Evolutionary conservation across 2,329 filamentous ascomycete genomes (phyloP).

Genomic region (Neopestalotiopsis clavispora): DNA sequence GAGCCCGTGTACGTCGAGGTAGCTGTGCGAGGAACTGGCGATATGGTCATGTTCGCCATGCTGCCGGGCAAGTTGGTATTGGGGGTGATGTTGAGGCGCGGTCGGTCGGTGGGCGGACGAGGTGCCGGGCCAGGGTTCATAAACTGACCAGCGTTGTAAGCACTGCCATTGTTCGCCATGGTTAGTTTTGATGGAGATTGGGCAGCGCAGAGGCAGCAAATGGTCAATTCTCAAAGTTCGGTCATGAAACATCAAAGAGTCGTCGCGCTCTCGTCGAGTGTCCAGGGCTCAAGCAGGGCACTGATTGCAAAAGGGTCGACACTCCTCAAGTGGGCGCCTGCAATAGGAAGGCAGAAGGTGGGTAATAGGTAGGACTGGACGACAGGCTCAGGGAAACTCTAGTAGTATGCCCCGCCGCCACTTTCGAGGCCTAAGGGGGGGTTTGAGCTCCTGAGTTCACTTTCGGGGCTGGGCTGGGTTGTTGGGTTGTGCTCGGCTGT

Average conservation of each 20-base stretch:
- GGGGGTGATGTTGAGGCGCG: constrained; percentile 80
- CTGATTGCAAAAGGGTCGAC: constrained; percentile 12
- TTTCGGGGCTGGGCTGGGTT: background rate
- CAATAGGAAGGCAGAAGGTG: constrained; percentile 16
- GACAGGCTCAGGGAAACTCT: constrained; percentile 12
- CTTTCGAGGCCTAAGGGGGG: background rate
- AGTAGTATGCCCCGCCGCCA: constrained; percentile 16
- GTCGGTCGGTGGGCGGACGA: constrained; percentile 82
- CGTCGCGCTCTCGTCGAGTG: background rate
- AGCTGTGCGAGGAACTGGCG: constrained; percentile 68
- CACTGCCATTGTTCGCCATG: constrained; percentile 44
- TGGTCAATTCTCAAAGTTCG: constrained; percentile 10
- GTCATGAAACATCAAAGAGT: constrained; percentile 14
- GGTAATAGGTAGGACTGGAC: background rate
- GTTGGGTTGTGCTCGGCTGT: background rate
- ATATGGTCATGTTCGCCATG: constrained; percentile 80
- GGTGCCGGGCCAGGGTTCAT: constrained; percentile 98
- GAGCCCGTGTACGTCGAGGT: constrained; percentile 73
- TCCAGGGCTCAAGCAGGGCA: constrained; percentile 10
- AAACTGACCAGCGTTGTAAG: constrained; percentile 72
- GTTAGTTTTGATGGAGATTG: constrained; percentile 23
- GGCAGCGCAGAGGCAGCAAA: background rate
- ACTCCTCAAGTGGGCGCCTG: constrained; percentile 11
- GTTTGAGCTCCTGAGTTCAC: background rate
- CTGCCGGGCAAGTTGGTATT: constrained; percentile 76